Evolutionary conservation across 768 basidiomycete genomes (phyloP).

Genomic region (Suillus clintonianus): DNA sequence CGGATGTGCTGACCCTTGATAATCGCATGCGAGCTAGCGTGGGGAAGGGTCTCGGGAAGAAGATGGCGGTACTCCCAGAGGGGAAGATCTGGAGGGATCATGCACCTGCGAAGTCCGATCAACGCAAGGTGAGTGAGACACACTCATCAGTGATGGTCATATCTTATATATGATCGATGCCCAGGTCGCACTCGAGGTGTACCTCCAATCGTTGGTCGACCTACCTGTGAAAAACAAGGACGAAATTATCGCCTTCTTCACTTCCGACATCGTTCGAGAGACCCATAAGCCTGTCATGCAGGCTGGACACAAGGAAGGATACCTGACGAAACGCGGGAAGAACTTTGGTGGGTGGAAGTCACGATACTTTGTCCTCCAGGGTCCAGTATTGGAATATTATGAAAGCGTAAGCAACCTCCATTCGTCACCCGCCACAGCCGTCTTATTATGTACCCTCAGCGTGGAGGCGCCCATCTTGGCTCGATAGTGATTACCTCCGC

Average conservation of each 20-base stretch:
- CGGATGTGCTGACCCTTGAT: constrained; percentile 89
- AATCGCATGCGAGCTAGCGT: constrained; percentile 59
- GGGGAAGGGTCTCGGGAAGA: constrained; percentile 73
- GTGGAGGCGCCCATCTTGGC: constrained; percentile 89
- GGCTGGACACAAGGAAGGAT: constrained; percentile 89
- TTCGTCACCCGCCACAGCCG: constrained; percentile 8
- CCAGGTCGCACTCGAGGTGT: constrained; percentile 78
- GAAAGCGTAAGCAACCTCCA: constrained; percentile 75
- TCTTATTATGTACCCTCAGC: constrained; percentile 44
- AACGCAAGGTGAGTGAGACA: constrained; percentile 73
- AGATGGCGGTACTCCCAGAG: constrained; percentile 82
- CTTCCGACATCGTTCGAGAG: constrained; percentile 82
- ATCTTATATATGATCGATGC: constrained; percentile 9
- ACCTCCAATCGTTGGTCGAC: constrained; percentile 80
- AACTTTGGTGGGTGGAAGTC: constrained; percentile 99
- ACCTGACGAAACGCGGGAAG: constrained; percentile 94
- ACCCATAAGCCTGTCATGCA: constrained; percentile 76
- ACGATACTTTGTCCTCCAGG: constrained; percentile 91
- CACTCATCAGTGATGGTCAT: constrained; percentile 7
- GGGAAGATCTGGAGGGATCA: constrained; percentile 96
- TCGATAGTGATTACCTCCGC: constrained; percentile 90
- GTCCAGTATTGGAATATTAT: constrained; percentile 90
- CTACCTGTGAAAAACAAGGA: constrained; percentile 85
- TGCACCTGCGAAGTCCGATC: constrained; percentile 95
- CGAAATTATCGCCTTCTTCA: constrained; percentile 91